phyloP scores from a whole-genome alignment of 2,329 filamentous ascomycete genomes.

The Orbilia javanica region DNA sequence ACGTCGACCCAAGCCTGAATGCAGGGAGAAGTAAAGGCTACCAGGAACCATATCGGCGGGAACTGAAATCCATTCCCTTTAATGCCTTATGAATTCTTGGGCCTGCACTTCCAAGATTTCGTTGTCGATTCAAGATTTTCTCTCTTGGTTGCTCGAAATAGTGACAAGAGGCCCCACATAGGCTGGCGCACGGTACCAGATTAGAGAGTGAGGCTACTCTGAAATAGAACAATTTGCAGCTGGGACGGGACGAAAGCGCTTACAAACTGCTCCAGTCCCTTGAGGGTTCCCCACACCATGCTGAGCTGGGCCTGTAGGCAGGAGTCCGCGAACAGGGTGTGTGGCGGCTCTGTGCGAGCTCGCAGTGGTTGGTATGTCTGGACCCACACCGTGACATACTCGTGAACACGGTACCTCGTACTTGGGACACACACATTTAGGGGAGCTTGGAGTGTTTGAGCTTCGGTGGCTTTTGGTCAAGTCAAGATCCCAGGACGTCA shows the following conservation, averaged over 20 bases:
- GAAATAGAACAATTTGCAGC: slow-evolving; percentile 58
- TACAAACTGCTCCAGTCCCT: slow-evolving; percentile 36
- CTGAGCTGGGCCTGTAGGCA: slow-evolving; percentile 6
- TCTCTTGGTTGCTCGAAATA: slow-evolving; percentile 30
- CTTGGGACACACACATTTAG: too few species aligned
- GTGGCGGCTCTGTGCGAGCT: slow-evolving; percentile 33
- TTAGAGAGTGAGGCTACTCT: slow-evolving; percentile 33
- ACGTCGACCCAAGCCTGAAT: slow-evolving; percentile 26
- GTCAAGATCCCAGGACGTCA: neutral
- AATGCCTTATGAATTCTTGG: slow-evolving; percentile 21
- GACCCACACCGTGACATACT: slow-evolving; percentile 4
- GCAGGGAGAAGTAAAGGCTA: slow-evolving; percentile 31
- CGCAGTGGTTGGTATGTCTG: slow-evolving; percentile 5
- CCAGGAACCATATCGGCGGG: slow-evolving; percentile 49
- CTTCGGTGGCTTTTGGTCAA: neutral
- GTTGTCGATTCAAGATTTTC: slow-evolving; percentile 11
- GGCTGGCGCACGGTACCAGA: slow-evolving; percentile 15
- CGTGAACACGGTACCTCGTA: neutral
- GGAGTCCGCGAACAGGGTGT: slow-evolving; percentile 9
- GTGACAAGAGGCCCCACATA: slow-evolving; percentile 18
- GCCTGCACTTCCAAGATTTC: slow-evolving; percentile 16
- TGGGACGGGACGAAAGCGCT: slow-evolving; percentile 46
- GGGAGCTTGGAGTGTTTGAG: neutral
- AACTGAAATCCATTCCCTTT: slow-evolving; percentile 45
- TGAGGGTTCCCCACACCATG: slow-evolving; percentile 33